Base-by-base conservation (phyloP, 1,284 basidiomycete genomes). In the Ganoderma resinaceum region DNA sequence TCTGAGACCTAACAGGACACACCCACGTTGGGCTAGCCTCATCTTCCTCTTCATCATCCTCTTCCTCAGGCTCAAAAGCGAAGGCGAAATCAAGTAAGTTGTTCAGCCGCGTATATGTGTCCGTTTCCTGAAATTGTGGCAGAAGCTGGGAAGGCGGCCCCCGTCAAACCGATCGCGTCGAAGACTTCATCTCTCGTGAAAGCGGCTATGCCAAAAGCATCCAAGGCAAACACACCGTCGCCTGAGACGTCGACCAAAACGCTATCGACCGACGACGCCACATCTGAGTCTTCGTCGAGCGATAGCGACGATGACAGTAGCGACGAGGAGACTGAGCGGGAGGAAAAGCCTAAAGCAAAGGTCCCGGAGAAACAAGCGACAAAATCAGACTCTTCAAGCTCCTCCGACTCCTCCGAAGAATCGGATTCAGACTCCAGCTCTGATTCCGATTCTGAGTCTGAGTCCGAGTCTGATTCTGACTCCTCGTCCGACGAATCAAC, bases 351-450 rank as follows among this genome's bases (percentile, higher is more conserved):
- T 29, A 66, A 72, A 26, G n/a, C 42, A 40, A n/a, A 59, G 18
- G 61, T 46, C n/a, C 26, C 62, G 33, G 67, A 66, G 60, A 70
- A 70, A 68, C 69, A 73, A 68, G 43, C 66, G 9, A 53, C 66
- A 14, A 69, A 72, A 18, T 70, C 61, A n/a, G 66, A 68, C 61
- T 74, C 69, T 29, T 75, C 69, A 4, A 58, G 66, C 58, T 53
- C 53, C 14, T 59, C 72, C 31, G 63, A 67, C 62, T 74, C 69
- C 61, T 72, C 71, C 20, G 66, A 65, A 4, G 66, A 68, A 7
- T 71, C 70, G n/a, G 62, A 64, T 60, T 78, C 79, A 11, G 68
- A 69, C 6, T 76, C 77, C 7, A 72, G 74, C 61, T 74, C 78
- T 33, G 65, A 68, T 57, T 74, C 73, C 5, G 69, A 74, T n/a